Percentiles rank a stretch among this genome's conserved stretches.
Evolutionary conservation across 345 rosid species (phyloP).

Genomic region (Balakata baccata): DNA sequence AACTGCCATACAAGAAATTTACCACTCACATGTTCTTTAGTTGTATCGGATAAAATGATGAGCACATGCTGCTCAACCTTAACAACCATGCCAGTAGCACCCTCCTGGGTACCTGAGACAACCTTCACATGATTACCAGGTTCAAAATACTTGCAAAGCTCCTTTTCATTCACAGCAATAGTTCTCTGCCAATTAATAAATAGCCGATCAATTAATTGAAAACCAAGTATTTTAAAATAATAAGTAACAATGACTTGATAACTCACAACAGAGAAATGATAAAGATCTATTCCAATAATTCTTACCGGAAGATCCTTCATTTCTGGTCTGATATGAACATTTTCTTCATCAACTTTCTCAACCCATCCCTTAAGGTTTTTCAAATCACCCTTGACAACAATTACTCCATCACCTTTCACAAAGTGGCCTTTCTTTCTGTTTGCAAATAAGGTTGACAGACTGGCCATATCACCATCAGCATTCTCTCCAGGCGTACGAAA

Average conservation of each 20-base stretch:
- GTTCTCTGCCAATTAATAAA: conserved; percentile 51
- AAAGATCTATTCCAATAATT: conserved; percentile 11
- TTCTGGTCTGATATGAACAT: conserved; percentile 80
- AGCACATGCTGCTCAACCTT: conserved; percentile 97
- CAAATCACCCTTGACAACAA: conserved; percentile 87
- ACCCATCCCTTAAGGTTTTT: conserved; percentile 96
- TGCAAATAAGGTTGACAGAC: conserved; percentile 79
- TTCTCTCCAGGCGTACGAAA: conserved; percentile 71
- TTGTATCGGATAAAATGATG: conserved; percentile 79
- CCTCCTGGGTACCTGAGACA: conserved; percentile 87
- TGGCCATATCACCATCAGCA: conserved; percentile 69
- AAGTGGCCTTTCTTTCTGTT: conserved; percentile 97
- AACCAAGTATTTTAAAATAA: conserved; percentile 8
- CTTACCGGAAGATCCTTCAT: conserved; percentile 94
- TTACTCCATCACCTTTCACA: conserved; percentile 97
- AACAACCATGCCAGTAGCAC: conserved; percentile 96
- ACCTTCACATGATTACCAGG: conserved; percentile 98
- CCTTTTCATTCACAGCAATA: conserved; percentile 76
- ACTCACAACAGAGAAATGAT: conserved; percentile 1
- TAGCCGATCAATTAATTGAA: conserved; percentile 16
- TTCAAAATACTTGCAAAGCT: conserved; percentile 91
- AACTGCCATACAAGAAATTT: not conserved
- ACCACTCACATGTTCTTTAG: conserved; percentile 82
- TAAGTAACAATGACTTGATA: not conserved
- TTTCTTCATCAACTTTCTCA: conserved; percentile 97